Evolutionary conservation across 2,329 filamentous ascomycete species (phyloP).

Genomic region (Trichoderma breve): DNA sequence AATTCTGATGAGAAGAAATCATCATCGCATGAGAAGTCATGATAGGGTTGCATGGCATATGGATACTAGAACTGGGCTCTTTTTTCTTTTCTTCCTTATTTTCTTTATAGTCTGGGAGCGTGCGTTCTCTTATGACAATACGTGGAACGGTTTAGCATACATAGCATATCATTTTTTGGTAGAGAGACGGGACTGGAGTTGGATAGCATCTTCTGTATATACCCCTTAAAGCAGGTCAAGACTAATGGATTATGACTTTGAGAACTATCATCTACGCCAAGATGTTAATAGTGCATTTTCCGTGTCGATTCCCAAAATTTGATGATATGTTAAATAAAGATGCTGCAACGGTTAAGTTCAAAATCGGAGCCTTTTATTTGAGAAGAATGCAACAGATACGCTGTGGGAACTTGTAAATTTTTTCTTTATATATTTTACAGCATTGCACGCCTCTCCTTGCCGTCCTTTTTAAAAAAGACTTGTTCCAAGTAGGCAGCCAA

Average conservation of each 20-base stretch:
- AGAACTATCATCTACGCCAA: not conserved
- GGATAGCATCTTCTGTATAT: not conserved
- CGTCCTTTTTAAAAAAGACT: not conserved
- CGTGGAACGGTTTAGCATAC: not conserved
- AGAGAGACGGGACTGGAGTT: not conserved
- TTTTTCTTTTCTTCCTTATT: not conserved
- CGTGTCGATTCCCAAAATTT: too few species aligned
- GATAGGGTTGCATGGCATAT: not conserved
- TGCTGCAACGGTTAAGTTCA: too few species aligned
- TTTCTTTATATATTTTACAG: not conserved
- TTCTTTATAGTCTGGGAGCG: not conserved
- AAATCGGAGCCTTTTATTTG: too few species aligned
- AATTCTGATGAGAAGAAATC: not conserved
- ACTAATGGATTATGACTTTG: not conserved
- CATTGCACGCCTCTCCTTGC: constrained; percentile 1
- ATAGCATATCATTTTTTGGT: not conserved
- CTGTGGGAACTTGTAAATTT: not conserved
- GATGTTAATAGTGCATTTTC: not conserved
- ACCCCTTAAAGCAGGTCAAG: not conserved
- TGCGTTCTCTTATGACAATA: not conserved
- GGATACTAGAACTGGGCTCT: not conserved
- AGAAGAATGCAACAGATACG: too few species aligned
- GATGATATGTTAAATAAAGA: too few species aligned
- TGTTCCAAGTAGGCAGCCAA: not conserved
- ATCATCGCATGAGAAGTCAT: not conserved